phyloP scores from a whole-genome alignment of 1,284 basidiomycete genomes.

The Pseudozyma pruni region DNA sequence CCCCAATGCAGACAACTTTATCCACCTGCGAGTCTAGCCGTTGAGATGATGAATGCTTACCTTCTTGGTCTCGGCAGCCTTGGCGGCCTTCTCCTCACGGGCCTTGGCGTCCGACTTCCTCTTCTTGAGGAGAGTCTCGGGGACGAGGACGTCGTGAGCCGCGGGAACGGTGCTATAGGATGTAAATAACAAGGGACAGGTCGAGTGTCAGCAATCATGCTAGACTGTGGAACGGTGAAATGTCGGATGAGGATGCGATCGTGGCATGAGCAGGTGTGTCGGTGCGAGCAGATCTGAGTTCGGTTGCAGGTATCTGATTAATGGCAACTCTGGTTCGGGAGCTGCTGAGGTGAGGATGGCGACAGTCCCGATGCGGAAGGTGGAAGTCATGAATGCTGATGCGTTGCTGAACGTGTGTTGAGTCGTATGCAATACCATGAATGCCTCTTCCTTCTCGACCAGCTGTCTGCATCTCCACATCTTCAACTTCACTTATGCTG shows the following conservation, averaged over 20 bases:
- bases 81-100: constrained; percentile 90
- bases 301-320: too few relatives aligned
- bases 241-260: constrained; percentile 6
- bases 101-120: constrained; percentile 98
- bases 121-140: constrained; percentile 73
- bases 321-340: too few relatives aligned
- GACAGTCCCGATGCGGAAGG: too few relatives aligned
- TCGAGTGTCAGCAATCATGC: constrained; percentile 19
- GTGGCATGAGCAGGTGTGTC: constrained; percentile 11
- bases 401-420: too few relatives aligned
- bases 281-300: background rate
- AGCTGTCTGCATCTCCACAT: too few relatives aligned
- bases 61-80: constrained; percentile 89
- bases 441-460: too few relatives aligned
- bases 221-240: background rate
- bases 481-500: too few relatives aligned
- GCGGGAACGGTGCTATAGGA: constrained; percentile 62
- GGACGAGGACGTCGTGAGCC: constrained; percentile 65
- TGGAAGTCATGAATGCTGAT: too few relatives aligned
- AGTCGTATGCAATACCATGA: too few relatives aligned
- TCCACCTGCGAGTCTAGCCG: constrained; percentile 82
- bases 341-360: too few relatives aligned
- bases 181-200: background rate
- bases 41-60: constrained; percentile 70
- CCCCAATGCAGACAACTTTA: too few relatives aligned